phyloP scores from a whole-genome alignment of 441 rosid genomes.

The Syzygium malaccense region DNA sequence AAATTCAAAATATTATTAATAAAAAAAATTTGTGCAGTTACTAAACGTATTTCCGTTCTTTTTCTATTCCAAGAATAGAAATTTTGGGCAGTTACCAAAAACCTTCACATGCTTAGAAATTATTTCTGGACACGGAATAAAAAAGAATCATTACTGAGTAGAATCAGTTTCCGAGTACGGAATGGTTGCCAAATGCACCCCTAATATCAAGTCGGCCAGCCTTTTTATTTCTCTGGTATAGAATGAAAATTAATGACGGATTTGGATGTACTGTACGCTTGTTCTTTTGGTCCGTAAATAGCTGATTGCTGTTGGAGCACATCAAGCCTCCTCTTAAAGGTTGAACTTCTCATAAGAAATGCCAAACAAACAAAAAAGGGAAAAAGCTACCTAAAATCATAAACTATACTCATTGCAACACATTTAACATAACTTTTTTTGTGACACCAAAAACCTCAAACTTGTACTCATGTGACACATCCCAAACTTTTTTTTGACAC shows the following conservation, averaged over 20 bases:
- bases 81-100: no score
- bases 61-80: no score
- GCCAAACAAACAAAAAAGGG: neutral
- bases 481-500: neutral
- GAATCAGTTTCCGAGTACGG: no score
- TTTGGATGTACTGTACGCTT: neutral
- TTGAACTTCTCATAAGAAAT: neutral
- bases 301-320: neutral
- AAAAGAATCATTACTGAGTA: no score
- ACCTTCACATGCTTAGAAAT: no score
- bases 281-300: neutral
- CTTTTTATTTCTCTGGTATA: neutral
- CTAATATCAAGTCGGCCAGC: neutral
- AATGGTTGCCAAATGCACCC: no score
- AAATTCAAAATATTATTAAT: no score
- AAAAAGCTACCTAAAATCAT: neutral
- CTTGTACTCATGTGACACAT: neutral
- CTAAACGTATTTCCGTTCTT: no score
- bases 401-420: neutral
- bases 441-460: neutral
- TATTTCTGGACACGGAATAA: no score
- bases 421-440: neutral
- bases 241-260: neutral
- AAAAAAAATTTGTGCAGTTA: no score
- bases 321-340: neutral